Evolutionary conservation across 23 red algal species (phyloP).

Genomic region (Cyanidiococcus yangmingshanensis): DNA sequence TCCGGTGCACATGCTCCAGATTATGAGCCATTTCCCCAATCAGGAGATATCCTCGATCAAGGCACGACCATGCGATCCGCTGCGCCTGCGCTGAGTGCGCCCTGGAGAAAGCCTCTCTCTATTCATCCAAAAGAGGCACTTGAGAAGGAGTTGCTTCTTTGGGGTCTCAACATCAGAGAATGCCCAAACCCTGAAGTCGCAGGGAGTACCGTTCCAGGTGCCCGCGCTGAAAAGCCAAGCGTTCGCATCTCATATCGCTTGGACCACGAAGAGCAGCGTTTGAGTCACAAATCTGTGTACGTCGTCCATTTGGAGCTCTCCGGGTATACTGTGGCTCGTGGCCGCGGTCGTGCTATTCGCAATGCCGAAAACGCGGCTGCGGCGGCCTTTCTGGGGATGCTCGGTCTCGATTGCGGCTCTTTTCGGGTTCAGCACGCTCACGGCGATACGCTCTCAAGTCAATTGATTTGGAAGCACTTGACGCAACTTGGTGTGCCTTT

Average conservation of each 20-base stretch:
- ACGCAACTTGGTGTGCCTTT: neutral
- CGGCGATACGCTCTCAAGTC: neutral
- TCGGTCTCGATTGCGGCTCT: neutral
- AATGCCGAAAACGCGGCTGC: neutral
- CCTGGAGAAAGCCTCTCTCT: neutral
- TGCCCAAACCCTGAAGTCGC: too few relatives aligned
- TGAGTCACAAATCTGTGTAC: neutral
- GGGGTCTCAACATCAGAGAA: neutral
- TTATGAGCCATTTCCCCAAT: neutral
- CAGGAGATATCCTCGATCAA: neutral
- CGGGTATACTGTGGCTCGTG: neutral
- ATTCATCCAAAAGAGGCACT: constrained; percentile 8
- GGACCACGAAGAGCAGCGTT: neutral
- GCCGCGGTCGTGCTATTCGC: neutral
- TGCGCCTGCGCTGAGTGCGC: neutral
- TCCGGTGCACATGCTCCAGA: neutral
- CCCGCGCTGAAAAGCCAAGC: neutral
- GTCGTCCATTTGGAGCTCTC: neutral
- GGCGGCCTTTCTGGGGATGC: neutral
- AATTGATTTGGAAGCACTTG: neutral
- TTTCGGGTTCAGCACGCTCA: neutral
- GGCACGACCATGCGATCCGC: neutral
- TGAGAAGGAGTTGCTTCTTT: neutral
- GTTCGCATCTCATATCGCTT: neutral
- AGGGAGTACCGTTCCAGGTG: neutral